These are phyloP conservation scores for Tremella mesenterica DNA, from an alignment of 768 basidiomycete genomes.

Conservation along the genomic window DNA sequence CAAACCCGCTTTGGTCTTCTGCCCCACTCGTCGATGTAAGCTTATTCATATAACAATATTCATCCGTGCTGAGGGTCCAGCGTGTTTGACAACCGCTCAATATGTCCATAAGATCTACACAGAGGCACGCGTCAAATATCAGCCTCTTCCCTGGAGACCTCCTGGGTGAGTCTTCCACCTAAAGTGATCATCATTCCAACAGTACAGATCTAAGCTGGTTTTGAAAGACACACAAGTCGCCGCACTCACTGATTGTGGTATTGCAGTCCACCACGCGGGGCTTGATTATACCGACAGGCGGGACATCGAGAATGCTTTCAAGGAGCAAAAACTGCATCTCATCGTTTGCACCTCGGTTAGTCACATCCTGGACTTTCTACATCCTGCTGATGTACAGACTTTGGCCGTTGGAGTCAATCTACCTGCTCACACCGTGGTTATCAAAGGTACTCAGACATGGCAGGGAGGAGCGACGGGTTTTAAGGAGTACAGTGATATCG, in stretches of 20 bases:
- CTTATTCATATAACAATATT: conserved; percentile 5
- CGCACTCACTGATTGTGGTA: conserved; percentile 57
- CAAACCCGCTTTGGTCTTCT: conserved; percentile 83
- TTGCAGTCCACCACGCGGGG: conserved; percentile 90
- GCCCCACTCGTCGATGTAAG: conserved; percentile 79
- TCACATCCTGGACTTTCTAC: conserved; percentile 9
- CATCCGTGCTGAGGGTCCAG: conserved; percentile 1
- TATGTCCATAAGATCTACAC: conserved; percentile 65
- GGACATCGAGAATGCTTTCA: conserved; percentile 63
- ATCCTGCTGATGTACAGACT: conserved; percentile 53
- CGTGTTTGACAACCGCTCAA: conserved; percentile 54
- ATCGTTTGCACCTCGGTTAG: conserved; percentile 76
- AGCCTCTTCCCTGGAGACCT: conserved; percentile 13
- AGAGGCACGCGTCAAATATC: conserved; percentile 49
- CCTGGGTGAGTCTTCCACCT: conserved; percentile 4
- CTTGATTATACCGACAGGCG: conserved; percentile 64
- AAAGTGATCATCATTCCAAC: not conserved
- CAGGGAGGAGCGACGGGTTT: conserved; percentile 53
- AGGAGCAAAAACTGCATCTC: conserved; percentile 57
- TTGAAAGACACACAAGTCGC: conserved; percentile 1
- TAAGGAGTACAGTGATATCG: conserved; percentile 81
- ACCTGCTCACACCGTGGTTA: conserved; percentile 86
- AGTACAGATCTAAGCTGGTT: too few relatives aligned
- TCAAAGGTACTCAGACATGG: conserved; percentile 80
- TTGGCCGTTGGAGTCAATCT: conserved; percentile 94